Evolutionary conservation across 352 stramenopile species (phyloP).

Genomic region (Porosira glacialis): DNA sequence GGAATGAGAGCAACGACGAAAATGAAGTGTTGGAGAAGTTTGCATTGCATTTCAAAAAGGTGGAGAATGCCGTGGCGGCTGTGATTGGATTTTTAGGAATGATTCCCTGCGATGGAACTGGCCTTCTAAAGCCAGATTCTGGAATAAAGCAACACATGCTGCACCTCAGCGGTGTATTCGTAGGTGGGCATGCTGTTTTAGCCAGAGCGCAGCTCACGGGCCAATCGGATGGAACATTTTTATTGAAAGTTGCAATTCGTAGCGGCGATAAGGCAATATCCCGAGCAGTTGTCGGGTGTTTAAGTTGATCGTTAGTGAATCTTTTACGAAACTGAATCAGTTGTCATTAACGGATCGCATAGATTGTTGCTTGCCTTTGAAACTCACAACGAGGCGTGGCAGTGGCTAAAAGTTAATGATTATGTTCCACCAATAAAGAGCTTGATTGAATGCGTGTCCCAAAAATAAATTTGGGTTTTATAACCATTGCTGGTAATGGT

Average conservation of each 20-base stretch:
- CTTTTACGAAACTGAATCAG: no score
- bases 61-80: conserved; percentile 91
- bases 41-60: conserved; percentile 93
- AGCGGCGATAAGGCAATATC: conserved; percentile 89
- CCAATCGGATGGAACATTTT: conserved; percentile 73
- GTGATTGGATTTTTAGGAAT: conserved; percentile 97
- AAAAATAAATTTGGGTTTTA: no score
- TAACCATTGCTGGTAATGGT: no score
- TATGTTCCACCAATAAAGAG: no score
- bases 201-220: conserved; percentile 86
- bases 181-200: conserved; percentile 90
- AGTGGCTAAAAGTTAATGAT: no score
- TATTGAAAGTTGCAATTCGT: conserved; percentile 95
- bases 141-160: conserved; percentile 89
- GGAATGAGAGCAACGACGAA: conserved; percentile 90
- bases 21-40: conserved; percentile 96
- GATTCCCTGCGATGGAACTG: conserved; percentile 94
- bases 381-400: no score
- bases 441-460: no score
- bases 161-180: conserved; percentile 94
- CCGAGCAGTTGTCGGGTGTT: conserved; percentile 94
- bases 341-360: no score
- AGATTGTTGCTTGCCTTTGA: no score
- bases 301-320: conserved; percentile 65
- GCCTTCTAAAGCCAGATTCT: conserved; percentile 56